A percentile compares a stretch with the other conserved stretches of the same genome.
Conservation (phyloP, 1,139 yeast species). For the Candida sanyaensis region DNA sequence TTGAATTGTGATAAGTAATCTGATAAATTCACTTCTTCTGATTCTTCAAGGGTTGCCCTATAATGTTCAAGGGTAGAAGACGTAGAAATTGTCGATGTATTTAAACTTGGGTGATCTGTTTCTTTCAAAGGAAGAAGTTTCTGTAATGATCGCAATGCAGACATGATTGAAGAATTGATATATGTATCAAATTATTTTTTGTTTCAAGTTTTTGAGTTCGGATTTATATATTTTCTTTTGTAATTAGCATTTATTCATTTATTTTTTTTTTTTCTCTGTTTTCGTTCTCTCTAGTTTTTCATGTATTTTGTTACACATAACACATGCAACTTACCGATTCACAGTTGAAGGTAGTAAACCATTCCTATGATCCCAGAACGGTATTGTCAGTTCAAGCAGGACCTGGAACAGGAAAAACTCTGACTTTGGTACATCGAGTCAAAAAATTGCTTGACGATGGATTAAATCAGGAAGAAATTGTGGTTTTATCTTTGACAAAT, state of each 20-base stretch:
- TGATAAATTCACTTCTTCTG: slow-evolving; percentile 6
- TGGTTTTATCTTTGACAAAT: slow-evolving; percentile 71
- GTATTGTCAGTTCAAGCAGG: slow-evolving; percentile 62
- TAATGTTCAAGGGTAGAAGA: slow-evolving; percentile 11
- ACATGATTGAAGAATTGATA: slow-evolving; percentile 1
- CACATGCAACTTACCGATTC: slow-evolving; percentile 7
- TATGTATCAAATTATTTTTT: no score
- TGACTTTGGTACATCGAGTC: slow-evolving; percentile 57
- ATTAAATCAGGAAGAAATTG: slow-evolving; percentile 52
- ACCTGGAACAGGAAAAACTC: slow-evolving; percentile 79
- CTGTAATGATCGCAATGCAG: slow-evolving; percentile 11
- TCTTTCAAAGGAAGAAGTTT: slow-evolving; percentile 12
- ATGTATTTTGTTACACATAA: slow-evolving; percentile 1
- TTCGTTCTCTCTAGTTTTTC: not conserved
- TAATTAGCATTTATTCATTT: not conserved
- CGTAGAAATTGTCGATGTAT: not conserved
- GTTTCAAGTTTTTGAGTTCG: no score
- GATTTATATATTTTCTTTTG: no score
- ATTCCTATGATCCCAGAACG: slow-evolving; percentile 13
- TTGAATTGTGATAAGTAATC: slow-evolving; percentile 22
- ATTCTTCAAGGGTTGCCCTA: slow-evolving; percentile 6
- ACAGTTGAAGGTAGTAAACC: slow-evolving; percentile 11
- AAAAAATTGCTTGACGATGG: slow-evolving; percentile 45
- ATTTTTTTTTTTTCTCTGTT: slow-evolving; percentile 4
- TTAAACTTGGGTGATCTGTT: not conserved